These are phyloP conservation scores for Onygenales sp. DNA, from an alignment of 2,329 filamentous ascomycete species.

Conservation along the genomic window DNA sequence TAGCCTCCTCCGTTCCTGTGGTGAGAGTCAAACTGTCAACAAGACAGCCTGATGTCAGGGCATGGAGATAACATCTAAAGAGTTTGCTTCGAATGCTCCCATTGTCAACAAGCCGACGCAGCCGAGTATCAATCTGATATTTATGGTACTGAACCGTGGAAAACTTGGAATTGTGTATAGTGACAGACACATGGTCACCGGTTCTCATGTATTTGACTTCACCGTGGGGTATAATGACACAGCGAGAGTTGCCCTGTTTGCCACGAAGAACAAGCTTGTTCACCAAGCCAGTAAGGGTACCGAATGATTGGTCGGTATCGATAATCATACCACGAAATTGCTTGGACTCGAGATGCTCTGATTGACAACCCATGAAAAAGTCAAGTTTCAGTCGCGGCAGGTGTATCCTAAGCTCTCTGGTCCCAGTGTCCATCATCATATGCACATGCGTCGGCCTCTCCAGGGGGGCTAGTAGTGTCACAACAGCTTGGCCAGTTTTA, in stretches of 20 bases:
- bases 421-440: constrained; percentile 16
- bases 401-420: constrained; percentile 25
- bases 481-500: constrained; percentile 21
- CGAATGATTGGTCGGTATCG: constrained; percentile 37
- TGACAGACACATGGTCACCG: constrained; percentile 26
- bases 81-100: constrained; percentile 45
- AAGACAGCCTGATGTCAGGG: constrained; percentile 25
- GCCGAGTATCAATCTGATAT: constrained; percentile 40
- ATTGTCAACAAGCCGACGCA: constrained; percentile 43
- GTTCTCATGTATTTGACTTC: constrained; percentile 9
- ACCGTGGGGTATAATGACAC: constrained; percentile 34
- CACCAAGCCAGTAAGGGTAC: constrained; percentile 39
- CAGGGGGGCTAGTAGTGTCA: constrained; percentile 26
- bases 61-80: constrained; percentile 32
- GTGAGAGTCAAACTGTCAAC: constrained; percentile 24
- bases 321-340: constrained; percentile 44
- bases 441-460: constrained; percentile 29
- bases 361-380: constrained; percentile 31
- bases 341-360: constrained; percentile 29
- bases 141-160: constrained; percentile 23
- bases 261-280: constrained; percentile 40
- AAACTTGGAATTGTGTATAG: constrained; percentile 19
- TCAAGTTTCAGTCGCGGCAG: constrained; percentile 40
- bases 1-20: constrained; percentile 22
- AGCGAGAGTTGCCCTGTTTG: constrained; percentile 15